Evolutionary conservation across 2,329 filamentous ascomycete genomes (phyloP).

Genomic region (Diplodia seriata): DNA sequence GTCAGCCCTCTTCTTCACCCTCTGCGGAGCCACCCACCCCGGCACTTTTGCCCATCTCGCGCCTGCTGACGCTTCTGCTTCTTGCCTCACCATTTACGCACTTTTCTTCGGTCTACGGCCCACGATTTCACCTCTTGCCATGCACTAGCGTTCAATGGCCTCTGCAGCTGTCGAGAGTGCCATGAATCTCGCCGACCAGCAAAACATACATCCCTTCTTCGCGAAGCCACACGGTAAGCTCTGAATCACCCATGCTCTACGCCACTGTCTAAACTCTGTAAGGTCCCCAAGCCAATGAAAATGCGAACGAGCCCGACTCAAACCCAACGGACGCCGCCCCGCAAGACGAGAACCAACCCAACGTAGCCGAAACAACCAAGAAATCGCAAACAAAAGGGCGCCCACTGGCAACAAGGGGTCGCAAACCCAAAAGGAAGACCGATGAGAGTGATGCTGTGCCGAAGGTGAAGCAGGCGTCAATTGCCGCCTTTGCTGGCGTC

Average conservation of each 20-base stretch:
- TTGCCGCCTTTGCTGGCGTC: conserved; percentile 34
- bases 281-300: conserved; percentile 34
- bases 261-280: conserved; percentile 5
- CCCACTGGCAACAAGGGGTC: not conserved
- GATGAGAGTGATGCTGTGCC: not conserved
- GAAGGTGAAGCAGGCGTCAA: conserved; percentile 31
- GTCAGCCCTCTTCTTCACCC: not conserved
- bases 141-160: conserved; percentile 44
- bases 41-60: not conserved
- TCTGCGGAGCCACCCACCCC: not conserved
- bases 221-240: conserved; percentile 38
- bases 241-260: too few species aligned
- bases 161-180: conserved; percentile 45
- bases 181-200: conserved; percentile 47
- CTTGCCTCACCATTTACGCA: too few species aligned
- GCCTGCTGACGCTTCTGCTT: not conserved
- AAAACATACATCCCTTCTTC: conserved; percentile 50
- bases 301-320: conserved; percentile 39
- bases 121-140: not conserved
- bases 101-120: not conserved
- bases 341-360: conserved; percentile 22
- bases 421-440: conserved; percentile 14
- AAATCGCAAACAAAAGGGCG: not conserved
- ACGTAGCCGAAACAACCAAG: conserved; percentile 3
- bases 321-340: conserved; percentile 33